A percentile compares a stretch with the other conserved stretches of the same genome.
phyloP scores from a whole-genome alignment of 2,329 filamentous ascomycete species.

The Hypoxylon sp. region DNA sequence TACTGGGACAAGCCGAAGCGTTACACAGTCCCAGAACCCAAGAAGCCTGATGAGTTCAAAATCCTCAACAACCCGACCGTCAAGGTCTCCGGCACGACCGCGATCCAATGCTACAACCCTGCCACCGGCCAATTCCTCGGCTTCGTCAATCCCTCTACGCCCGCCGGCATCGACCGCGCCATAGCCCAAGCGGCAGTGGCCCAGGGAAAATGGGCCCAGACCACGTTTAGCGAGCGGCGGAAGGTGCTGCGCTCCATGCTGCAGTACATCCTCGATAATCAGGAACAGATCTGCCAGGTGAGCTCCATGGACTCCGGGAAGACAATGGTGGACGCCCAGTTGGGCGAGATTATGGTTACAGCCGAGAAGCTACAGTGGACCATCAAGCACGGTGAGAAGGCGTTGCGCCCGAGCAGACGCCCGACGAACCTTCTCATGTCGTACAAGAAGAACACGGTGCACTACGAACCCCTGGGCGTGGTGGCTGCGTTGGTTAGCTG shows the following conservation, averaged over 20 bases:
- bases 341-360: constrained; percentile 95
- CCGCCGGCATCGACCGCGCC: constrained; percentile 81
- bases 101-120: constrained; percentile 88
- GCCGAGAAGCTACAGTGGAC: constrained; percentile 96
- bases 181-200: constrained; percentile 80
- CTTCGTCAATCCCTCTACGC: constrained; percentile 80
- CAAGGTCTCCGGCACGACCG: constrained; percentile 74
- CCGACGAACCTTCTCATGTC: constrained; percentile 94
- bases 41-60: constrained; percentile 68
- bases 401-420: constrained; percentile 76
- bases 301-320: constrained; percentile 96
- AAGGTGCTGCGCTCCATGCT: constrained; percentile 85
- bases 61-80: constrained; percentile 71
- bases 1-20: constrained; percentile 60
- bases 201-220: constrained; percentile 81
- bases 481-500: constrained; percentile 94
- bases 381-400: constrained; percentile 87
- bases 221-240: constrained; percentile 81
- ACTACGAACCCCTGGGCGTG: constrained; percentile 92
- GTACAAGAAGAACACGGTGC: constrained; percentile 92
- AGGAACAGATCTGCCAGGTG: constrained; percentile 85
- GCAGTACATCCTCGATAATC: constrained; percentile 87
- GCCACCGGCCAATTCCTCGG: constrained; percentile 90
- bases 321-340: constrained; percentile 92
- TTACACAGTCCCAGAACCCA: constrained; percentile 74